A percentile compares a stretch with the other conserved stretches of the same genome.
Conservation (phyloP, 192 early-diverging fungal species). For the Jimgerdemannia lactiflua region DNA sequence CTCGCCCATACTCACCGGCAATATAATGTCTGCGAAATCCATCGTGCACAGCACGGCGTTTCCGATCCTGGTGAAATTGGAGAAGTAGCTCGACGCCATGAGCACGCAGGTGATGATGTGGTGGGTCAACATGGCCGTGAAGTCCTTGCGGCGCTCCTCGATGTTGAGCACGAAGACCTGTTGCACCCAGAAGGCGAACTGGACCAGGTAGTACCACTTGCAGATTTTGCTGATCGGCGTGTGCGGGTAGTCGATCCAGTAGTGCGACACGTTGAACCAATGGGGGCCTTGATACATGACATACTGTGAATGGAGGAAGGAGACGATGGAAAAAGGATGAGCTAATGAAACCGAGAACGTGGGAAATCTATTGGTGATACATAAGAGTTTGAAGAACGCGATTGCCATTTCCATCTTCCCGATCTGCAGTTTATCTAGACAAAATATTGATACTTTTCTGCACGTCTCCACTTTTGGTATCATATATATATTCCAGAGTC, state of each 20-base stretch:
- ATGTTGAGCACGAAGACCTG: conserved; percentile 72
- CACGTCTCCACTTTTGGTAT: too few species aligned
- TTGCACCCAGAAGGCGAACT: conserved; percentile 79
- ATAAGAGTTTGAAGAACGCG: too few species aligned
- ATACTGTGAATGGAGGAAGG: conserved; percentile 31
- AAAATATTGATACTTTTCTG: too few species aligned
- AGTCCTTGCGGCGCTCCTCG: conserved; percentile 75
- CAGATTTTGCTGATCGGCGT: conserved; percentile 42
- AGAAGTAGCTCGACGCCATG: conserved; percentile 59
- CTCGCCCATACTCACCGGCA: conserved; percentile 45
- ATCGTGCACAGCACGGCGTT: conserved; percentile 73
- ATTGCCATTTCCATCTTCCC: too few species aligned
- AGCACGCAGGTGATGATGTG: conserved; percentile 75
- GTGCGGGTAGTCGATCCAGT: conserved; percentile 75
- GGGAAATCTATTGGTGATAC: background rate
- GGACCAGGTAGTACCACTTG: conserved; percentile 75
- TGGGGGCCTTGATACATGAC: conserved; percentile 65
- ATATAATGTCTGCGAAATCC: conserved; percentile 79
- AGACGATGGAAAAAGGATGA: background rate
- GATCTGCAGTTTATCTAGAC: too few species aligned
- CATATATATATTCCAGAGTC: too few species aligned
- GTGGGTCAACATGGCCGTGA: conserved; percentile 67
- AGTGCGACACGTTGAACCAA: conserved; percentile 69
- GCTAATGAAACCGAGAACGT: background rate
- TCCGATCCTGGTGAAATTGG: conserved; percentile 75